phyloP scores from a whole-genome alignment of 805 yeast genomes.

The Myxozyma kluyveri region DNA sequence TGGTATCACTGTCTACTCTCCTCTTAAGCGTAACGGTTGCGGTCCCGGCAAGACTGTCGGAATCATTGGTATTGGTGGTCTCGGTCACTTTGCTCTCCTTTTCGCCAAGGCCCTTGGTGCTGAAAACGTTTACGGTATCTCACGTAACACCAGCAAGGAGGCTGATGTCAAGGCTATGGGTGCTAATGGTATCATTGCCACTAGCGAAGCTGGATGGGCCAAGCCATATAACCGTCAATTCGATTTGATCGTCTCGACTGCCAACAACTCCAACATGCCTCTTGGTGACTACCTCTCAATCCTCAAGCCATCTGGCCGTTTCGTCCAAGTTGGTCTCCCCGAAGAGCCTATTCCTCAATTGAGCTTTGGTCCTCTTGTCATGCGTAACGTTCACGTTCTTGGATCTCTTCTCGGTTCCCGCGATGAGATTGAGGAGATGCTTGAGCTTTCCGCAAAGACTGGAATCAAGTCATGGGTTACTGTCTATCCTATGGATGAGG shows the following conservation, averaged over 20 bases:
- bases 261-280: slow-evolving; percentile 45
- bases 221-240: slow-evolving; percentile 38
- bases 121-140: slow-evolving; percentile 53
- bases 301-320: slow-evolving; percentile 57
- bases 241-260: slow-evolving; percentile 55
- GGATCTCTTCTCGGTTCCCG: slow-evolving; percentile 63
- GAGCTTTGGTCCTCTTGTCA: slow-evolving; percentile 28
- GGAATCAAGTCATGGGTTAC: slow-evolving; percentile 31
- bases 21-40: slow-evolving; percentile 50
- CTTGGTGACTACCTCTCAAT: slow-evolving; percentile 47
- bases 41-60: slow-evolving; percentile 57
- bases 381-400: slow-evolving; percentile 33
- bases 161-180: slow-evolving; percentile 55
- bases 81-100: slow-evolving; percentile 62
- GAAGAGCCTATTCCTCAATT: slow-evolving; percentile 31
- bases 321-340: slow-evolving; percentile 69
- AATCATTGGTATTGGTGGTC: slow-evolving; percentile 63
- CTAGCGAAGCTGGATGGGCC: slow-evolving; percentile 44
- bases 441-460: slow-evolving; percentile 60
- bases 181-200: slow-evolving; percentile 54
- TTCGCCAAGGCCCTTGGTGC: slow-evolving; percentile 64
- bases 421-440: slow-evolving; percentile 63
- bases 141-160: slow-evolving; percentile 51
- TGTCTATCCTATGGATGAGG: slow-evolving; percentile 29
- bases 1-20: slow-evolving; percentile 70